phyloP scores from a whole-genome alignment of 2,329 filamentous ascomycete genomes.

The Cordyceps tenuipes region DNA sequence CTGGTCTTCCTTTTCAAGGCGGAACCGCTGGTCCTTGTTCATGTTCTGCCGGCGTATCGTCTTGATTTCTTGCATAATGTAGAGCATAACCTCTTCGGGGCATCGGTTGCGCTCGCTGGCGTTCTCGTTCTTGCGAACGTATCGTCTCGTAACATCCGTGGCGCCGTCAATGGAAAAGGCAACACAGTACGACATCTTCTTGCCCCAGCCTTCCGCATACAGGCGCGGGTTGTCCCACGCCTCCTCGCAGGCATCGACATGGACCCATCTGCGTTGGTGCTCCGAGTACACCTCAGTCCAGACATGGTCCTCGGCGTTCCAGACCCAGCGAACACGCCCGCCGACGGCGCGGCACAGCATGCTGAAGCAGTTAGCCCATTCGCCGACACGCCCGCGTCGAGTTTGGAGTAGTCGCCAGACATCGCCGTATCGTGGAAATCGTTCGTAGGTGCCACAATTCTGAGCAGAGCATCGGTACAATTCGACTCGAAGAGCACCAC shows the following conservation, averaged over 20 bases:
- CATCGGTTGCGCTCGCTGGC: conserved; percentile 69
- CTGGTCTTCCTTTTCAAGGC: conserved; percentile 71
- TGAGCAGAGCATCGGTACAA: conserved; percentile 77
- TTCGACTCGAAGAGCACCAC: conserved; percentile 80
- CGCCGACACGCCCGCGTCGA: conserved; percentile 75
- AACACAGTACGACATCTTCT: conserved; percentile 94
- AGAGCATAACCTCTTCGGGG: conserved; percentile 81
- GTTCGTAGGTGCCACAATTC: conserved; percentile 69
- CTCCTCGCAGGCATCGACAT: conserved; percentile 90
- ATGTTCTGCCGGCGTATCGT: conserved; percentile 75
- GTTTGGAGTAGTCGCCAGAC: conserved; percentile 89
- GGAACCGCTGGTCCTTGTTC: conserved; percentile 76
- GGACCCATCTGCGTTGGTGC: conserved; percentile 89
- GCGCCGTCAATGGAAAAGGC: conserved; percentile 88
- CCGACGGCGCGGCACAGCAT: conserved; percentile 95
- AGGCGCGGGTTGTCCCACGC: conserved; percentile 90
- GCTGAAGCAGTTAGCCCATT: conserved; percentile 98
- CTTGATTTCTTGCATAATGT: conserved; percentile 88
- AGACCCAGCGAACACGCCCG: conserved; percentile 89
- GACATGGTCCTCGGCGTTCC: conserved; percentile 95
- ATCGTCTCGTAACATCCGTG: conserved; percentile 57
- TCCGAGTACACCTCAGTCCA: conserved; percentile 98
- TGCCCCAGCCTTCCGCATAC: conserved; percentile 91
- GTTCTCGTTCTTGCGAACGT: conserved; percentile 63
- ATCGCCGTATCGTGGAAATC: conserved; percentile 90